Evolutionary conservation across 1,284 basidiomycete species (phyloP).

Genomic region (Hymenochaete sp.): DNA sequence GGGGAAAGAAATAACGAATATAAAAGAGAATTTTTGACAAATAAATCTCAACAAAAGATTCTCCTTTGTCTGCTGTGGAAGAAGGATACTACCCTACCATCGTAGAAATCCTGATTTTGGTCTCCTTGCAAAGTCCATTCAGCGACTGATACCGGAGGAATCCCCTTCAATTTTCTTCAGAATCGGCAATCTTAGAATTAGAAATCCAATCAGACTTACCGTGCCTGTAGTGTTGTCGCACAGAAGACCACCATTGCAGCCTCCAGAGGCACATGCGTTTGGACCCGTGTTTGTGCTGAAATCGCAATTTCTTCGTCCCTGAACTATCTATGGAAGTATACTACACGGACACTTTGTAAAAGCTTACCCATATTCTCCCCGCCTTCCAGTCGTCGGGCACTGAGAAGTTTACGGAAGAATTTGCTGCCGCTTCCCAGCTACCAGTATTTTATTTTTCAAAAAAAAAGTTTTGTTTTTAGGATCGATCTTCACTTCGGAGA

Average conservation of each 20-base stretch:
- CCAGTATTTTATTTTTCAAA: neutral
- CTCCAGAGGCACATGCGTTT: constrained; percentile 36
- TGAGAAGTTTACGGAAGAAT: constrained; percentile 19
- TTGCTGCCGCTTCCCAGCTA: constrained; percentile 23
- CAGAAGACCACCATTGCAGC: constrained; percentile 42
- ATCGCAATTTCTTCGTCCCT: constrained; percentile 43
- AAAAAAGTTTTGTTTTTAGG: constrained; percentile 11
- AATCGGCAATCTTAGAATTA: constrained; percentile 28
- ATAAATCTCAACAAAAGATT: too few species aligned
- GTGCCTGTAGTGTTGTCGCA: constrained; percentile 21
- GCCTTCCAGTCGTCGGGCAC: constrained; percentile 27
- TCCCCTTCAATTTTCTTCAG: constrained; percentile 34
- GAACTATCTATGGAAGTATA: too few species aligned
- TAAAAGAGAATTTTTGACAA: too few species aligned
- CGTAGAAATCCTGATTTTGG: constrained; percentile 38
- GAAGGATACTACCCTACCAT: constrained; percentile 30
- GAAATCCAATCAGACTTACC: constrained; percentile 21
- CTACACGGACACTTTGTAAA: too few species aligned
- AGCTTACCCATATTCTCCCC: constrained; percentile 27
- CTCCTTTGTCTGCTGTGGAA: too few species aligned
- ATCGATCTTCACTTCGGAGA: too few species aligned
- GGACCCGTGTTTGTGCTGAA: constrained; percentile 32
- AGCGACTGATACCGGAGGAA: constrained; percentile 53
- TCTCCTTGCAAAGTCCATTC: constrained; percentile 43
- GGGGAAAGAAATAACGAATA: too few species aligned